Evolutionary conservation across 495 filamentous ascomycete species (phyloP).

Genomic region (Thermothielavioides terrestris): DNA sequence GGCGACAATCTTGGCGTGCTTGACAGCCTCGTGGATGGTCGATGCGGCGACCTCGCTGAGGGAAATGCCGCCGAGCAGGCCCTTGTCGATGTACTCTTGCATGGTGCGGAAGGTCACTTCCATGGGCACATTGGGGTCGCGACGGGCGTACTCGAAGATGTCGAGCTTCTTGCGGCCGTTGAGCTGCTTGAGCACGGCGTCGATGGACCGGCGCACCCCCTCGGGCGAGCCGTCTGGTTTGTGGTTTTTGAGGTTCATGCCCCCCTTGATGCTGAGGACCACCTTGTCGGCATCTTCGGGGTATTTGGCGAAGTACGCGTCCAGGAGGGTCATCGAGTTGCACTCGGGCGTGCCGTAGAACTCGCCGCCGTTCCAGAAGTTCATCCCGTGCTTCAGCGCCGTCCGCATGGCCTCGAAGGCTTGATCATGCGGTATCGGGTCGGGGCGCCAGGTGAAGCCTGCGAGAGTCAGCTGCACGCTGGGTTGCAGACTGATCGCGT

Average conservation of each 20-base stretch:
- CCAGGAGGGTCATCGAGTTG: constrained; percentile 59
- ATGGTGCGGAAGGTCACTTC: constrained; percentile 44
- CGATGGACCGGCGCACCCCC: constrained; percentile 56
- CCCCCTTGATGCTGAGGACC: constrained; percentile 58
- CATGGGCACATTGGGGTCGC: constrained; percentile 52
- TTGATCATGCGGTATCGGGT: constrained; percentile 49
- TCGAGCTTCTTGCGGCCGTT: constrained; percentile 73
- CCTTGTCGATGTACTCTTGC: constrained; percentile 59
- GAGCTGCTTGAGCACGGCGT: constrained; percentile 53
- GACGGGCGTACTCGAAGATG: constrained; percentile 68
- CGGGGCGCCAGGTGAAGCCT: constrained; percentile 69
- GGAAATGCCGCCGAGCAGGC: constrained; percentile 71
- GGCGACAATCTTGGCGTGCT: constrained; percentile 57
- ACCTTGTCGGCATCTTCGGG: constrained; percentile 64
- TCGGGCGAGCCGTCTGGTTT: constrained; percentile 51
- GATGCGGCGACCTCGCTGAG: constrained; percentile 64
- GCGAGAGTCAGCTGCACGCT: not conserved
- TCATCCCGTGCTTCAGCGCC: constrained; percentile 53
- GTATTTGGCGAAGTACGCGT: constrained; percentile 57
- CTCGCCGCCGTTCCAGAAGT: constrained; percentile 77
- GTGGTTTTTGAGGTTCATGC: constrained; percentile 25
- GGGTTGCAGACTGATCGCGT: not conserved
- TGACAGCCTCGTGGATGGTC: constrained; percentile 65
- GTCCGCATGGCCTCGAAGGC: constrained; percentile 61
- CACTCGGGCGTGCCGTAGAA: constrained; percentile 64